Evolutionary conservation across 768 basidiomycete species (phyloP).

Genomic region (Hericium coralloides): DNA sequence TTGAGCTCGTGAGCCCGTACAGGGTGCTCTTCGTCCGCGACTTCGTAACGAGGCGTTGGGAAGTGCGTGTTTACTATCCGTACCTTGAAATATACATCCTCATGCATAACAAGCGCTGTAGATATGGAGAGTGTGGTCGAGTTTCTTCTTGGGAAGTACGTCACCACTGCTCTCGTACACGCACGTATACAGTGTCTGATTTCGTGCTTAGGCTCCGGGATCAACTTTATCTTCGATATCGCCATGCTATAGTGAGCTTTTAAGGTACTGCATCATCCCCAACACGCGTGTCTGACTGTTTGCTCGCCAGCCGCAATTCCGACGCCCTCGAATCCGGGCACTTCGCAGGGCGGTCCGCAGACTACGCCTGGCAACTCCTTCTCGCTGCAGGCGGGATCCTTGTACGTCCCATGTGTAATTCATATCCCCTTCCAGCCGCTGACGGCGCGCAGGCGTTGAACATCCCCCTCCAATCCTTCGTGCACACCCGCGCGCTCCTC

Average conservation of each 20-base stretch:
- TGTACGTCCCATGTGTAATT: conserved; percentile 32
- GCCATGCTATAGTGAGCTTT: conserved; percentile 58
- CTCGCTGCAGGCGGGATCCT: conserved; percentile 47
- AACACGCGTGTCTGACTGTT: background rate
- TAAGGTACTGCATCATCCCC: background rate
- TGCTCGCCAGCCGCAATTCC: conserved; percentile 46
- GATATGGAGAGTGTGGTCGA: conserved; percentile 69
- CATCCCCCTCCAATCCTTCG: conserved; percentile 44
- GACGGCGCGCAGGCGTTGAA: conserved; percentile 32
- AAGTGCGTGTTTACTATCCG: conserved; percentile 34
- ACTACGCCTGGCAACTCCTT: conserved; percentile 69
- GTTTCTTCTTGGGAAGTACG: conserved; percentile 63
- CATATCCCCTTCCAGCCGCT: background rate
- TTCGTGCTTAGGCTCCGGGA: conserved; percentile 31
- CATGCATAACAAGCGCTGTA: conserved; percentile 19
- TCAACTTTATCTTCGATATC: conserved; percentile 56
- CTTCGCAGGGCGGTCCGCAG: conserved; percentile 53
- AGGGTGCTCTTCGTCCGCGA: conserved; percentile 43
- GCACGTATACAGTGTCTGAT: background rate
- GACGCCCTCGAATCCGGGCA: conserved; percentile 55
- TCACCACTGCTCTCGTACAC: background rate
- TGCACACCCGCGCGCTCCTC: conserved; percentile 60
- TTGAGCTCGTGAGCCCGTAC: conserved; percentile 45
- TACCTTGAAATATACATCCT: background rate
- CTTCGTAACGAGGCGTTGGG: conserved; percentile 35